These are phyloP conservation scores for Prasinococcaceae sp. DNA, from an alignment of 139 green algal species.

Conservation along the genomic window DNA sequence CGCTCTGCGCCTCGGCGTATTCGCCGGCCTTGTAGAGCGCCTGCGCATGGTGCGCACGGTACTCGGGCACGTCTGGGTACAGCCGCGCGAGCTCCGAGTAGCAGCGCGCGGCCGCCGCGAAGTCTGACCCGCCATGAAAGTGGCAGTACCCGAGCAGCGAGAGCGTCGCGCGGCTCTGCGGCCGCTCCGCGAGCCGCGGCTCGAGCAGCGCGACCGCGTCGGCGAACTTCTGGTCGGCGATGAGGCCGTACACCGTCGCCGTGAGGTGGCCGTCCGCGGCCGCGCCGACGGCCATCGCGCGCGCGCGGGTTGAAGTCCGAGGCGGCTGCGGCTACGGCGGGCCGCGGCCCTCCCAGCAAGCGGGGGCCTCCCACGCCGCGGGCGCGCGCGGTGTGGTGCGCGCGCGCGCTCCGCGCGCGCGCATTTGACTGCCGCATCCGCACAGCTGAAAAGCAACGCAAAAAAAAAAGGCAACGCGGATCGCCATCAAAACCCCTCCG, in stretches of 20 bases:
- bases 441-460: no score
- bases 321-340: no score
- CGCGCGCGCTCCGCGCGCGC: no score
- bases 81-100: constrained; percentile 40
- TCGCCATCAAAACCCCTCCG: no score
- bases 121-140: constrained; percentile 47
- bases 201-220: constrained; percentile 32
- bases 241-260: constrained; percentile 44
- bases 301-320: no score
- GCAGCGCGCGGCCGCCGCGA: constrained; percentile 37
- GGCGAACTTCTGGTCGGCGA: constrained; percentile 41
- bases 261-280: constrained; percentile 50
- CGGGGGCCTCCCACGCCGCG: no score
- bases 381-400: no score
- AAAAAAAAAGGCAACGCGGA: no score
- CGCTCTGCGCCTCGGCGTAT: constrained; percentile 39
- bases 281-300: no score
- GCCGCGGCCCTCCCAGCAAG: no score
- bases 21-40: constrained; percentile 43
- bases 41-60: constrained; percentile 52
- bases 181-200: constrained; percentile 31
- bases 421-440: no score
- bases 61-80: constrained; percentile 40
- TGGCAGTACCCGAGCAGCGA: constrained; percentile 58
- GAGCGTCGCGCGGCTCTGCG: constrained; percentile 44